A percentile compares a stretch with the other conserved stretches of the same genome.
Conservation (phyloP, 306 rosid species). For the Oemleria cerasiformis region DNA sequence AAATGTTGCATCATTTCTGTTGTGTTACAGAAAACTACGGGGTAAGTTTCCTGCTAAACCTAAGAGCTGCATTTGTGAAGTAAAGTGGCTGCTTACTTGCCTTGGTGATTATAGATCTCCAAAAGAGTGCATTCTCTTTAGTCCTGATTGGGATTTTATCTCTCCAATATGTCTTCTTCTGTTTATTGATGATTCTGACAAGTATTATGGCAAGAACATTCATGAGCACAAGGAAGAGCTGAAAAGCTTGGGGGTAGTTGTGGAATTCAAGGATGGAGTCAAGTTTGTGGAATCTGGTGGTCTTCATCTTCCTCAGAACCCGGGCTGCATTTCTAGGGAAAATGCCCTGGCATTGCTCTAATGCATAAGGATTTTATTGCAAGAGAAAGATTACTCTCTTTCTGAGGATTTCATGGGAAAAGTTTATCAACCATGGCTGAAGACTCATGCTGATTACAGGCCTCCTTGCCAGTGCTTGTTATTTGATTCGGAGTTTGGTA, state of each 20-base stretch:
- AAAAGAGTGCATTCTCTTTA: constrained; percentile 50
- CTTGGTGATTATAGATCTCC: constrained; percentile 46
- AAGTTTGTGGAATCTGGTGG: constrained; percentile 35
- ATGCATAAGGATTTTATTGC: constrained; percentile 33
- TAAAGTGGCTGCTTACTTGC: constrained; percentile 58
- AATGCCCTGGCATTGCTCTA: constrained; percentile 51
- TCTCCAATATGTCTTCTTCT: constrained; percentile 59
- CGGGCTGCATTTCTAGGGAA: constrained; percentile 31
- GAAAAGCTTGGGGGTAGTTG: constrained; percentile 51
- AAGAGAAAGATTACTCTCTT: constrained; percentile 10
- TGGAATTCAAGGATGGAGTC: constrained; percentile 45
- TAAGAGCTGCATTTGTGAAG: constrained; percentile 8
- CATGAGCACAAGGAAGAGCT: constrained; percentile 49
- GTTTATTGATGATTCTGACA: constrained; percentile 55
- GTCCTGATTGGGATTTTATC: constrained; percentile 60
- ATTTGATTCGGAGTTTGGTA: constrained; percentile 44
- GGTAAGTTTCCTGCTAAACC: constrained; percentile 33
- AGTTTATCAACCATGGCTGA: constrained; percentile 57
- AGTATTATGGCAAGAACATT: constrained; percentile 40
- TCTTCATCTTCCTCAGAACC: constrained; percentile 42
- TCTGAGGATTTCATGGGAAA: constrained; percentile 28
- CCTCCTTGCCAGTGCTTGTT: constrained; percentile 51
- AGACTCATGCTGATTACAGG: constrained; percentile 52
- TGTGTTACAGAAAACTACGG: constrained; percentile 38
- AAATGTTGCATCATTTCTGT: constrained; percentile 46